phyloP scores from a whole-genome alignment of 345 rosid species.

The Camelina sativa region DNA sequence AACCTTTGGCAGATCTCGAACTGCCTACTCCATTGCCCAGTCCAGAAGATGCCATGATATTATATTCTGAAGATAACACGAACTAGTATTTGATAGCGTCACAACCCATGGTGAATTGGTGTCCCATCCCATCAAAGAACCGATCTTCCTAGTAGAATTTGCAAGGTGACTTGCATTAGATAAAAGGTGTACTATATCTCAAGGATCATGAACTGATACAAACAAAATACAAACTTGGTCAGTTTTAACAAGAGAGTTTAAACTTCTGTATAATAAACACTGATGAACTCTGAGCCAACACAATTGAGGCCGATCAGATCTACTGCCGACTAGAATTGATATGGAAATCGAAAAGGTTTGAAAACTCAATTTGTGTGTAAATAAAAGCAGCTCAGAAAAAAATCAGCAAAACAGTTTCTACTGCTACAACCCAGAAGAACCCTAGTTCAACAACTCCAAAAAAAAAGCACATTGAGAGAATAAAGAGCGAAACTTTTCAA shows the following conservation, averaged over 20 bases:
- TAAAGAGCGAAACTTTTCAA: constrained; percentile 3
- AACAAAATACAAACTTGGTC: too few species aligned
- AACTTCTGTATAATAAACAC: too few species aligned
- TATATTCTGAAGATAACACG: constrained; percentile 35
- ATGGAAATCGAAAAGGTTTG: constrained; percentile 2
- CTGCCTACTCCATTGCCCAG: constrained; percentile 93
- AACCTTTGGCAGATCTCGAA: constrained; percentile 85
- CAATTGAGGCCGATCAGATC: constrained; percentile 39
- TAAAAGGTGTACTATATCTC: background rate
- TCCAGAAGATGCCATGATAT: constrained; percentile 83
- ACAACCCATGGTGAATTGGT: constrained; percentile 41
- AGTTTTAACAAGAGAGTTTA: too few species aligned
- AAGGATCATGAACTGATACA: background rate
- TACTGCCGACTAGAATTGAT: constrained; percentile 20
- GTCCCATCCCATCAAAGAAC: constrained; percentile 52
- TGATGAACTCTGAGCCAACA: background rate
- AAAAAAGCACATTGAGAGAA: constrained; percentile 4
- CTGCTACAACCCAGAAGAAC: constrained; percentile 37
- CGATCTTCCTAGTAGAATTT: constrained; percentile 54
- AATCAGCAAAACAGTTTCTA: constrained; percentile 19
- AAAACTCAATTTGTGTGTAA: constrained; percentile 19
- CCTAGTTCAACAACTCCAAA: constrained; percentile 27
- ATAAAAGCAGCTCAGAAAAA: constrained; percentile 15
- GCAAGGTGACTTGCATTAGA: constrained; percentile 38
- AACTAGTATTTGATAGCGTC: constrained; percentile 50